Evolutionary conservation across 495 filamentous ascomycete genomes (phyloP).

Genomic region (Trichodelitschia bisporula): DNA sequence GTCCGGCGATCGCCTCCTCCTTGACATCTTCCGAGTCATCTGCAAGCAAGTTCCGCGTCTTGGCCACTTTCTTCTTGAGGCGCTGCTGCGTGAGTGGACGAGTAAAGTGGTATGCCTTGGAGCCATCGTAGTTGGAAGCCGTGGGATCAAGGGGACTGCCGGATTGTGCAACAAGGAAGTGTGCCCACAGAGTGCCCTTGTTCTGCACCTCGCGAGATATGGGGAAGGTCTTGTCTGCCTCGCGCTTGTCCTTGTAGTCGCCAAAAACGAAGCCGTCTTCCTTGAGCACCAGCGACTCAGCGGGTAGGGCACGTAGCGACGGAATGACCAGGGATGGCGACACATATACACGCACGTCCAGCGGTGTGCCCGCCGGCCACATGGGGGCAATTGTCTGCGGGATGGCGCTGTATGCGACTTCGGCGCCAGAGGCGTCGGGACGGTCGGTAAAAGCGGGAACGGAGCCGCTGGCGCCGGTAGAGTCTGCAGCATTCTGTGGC

Average conservation of each 20-base stretch:
- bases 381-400: constrained; percentile 66
- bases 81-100: constrained; percentile 74
- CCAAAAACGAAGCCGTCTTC: constrained; percentile 67
- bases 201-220: constrained; percentile 64
- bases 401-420: constrained; percentile 41
- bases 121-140: constrained; percentile 40
- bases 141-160: constrained; percentile 54
- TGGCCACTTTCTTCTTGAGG: constrained; percentile 70
- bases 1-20: constrained; percentile 24
- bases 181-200: constrained; percentile 83
- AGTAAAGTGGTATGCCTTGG: constrained; percentile 56
- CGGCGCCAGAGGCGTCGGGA: constrained; percentile 28
- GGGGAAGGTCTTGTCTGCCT: constrained; percentile 49
- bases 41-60: constrained; percentile 75
- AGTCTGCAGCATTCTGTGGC: constrained; percentile 19
- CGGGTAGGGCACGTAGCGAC: constrained; percentile 31
- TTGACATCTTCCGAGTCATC: constrained; percentile 26
- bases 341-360: constrained; percentile 74
- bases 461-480: constrained; percentile 6
- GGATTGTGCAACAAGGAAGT: constrained; percentile 64
- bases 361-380: constrained; percentile 49
- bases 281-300: constrained; percentile 36
- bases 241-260: constrained; percentile 54
- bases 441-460: constrained; percentile 43
- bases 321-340: constrained; percentile 46